phyloP scores from a whole-genome alignment of 306 rosid genomes.

The Vigna radiata region DNA sequence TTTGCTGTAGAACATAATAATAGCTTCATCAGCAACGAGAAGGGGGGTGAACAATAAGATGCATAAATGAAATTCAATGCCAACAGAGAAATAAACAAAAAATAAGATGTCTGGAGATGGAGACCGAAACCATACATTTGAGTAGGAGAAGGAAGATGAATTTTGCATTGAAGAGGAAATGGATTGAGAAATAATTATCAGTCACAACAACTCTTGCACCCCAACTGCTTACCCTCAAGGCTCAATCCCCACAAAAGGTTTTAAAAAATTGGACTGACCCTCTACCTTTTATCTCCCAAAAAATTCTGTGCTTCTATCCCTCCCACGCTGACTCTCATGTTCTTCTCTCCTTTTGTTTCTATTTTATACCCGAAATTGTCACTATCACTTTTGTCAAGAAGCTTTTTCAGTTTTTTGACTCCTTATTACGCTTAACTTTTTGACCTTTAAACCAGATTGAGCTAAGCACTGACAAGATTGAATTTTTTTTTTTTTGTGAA shows the following conservation, averaged over 20 bases:
- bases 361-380: conserved; percentile 39
- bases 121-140: conserved; percentile 51
- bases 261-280: not conserved
- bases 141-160: conserved; percentile 49
- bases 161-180: conserved; percentile 50
- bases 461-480: conserved; percentile 54
- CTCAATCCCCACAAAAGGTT: conserved; percentile 38
- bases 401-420: conserved; percentile 38
- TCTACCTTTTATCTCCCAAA: conserved; percentile 18
- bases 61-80: conserved; percentile 26
- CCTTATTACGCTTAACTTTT: conserved; percentile 37
- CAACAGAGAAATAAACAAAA: conserved; percentile 1
- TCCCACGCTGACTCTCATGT: conserved; percentile 40
- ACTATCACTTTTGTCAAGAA: conserved; percentile 47
- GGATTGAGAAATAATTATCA: conserved; percentile 48
- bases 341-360: not conserved
- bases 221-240: conserved; percentile 46
- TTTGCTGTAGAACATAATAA: conserved; percentile 49
- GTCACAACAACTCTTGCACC: conserved; percentile 51
- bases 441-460: conserved; percentile 61
- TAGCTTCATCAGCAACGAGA: conserved; percentile 35
- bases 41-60: conserved; percentile 18
- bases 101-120: conserved; percentile 11
- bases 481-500: conserved; percentile 35
- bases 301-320: conserved; percentile 38